Base-by-base conservation (phyloP, 1,284 basidiomycete genomes). In the Malassezia arunalokei region DNA sequence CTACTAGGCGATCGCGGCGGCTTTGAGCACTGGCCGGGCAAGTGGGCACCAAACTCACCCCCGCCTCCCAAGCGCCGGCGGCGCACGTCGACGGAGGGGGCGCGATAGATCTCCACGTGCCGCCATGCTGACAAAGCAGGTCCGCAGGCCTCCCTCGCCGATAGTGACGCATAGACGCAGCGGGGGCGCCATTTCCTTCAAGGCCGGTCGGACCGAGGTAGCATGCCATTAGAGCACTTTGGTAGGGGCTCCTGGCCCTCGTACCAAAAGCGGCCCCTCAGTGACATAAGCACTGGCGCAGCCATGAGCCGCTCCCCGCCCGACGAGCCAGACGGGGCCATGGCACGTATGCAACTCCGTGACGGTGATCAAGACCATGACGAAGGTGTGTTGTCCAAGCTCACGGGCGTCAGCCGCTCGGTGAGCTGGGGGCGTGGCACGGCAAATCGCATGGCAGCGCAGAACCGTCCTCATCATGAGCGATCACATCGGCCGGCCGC, bases 1-100 rank as follows among this genome's bases (percentile, higher is more conserved):
- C 63, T 76, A 42, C 73, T 96, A 45, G 85, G 87, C 0, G 78
- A 81, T 45, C 79, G 77, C 29, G 91, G 90, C 0, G 78, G 77
- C 0, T 79, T 76, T 72, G 71, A 75, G 5, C 54, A 58, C 5
- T 68, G 68, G 66, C 43, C 43, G 1, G 49, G 49, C 9, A 51
- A 51, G 28, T 51, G 49, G 49, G 17, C 39, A 40, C 12, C 11
- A 6, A 40, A 2, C 39, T 1, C 9, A 8, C 39, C 39, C 2
- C 39, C 20, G 39, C 20, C 39, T 3, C 39, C n/a, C 39, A 40
- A 40, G 39, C 39, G 39, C 17, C 39, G 39, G 20, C 39, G 39
- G 11, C 9, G n/a, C 9, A 3, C 9, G 39, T 4, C 4, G 20
- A 24, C 20, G 4, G 20, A 2, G 20, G 20, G 20, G 20, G 20